phyloP scores from a whole-genome alignment of 371 early-diverging fungal genomes.

The Mucor saturninus region DNA sequence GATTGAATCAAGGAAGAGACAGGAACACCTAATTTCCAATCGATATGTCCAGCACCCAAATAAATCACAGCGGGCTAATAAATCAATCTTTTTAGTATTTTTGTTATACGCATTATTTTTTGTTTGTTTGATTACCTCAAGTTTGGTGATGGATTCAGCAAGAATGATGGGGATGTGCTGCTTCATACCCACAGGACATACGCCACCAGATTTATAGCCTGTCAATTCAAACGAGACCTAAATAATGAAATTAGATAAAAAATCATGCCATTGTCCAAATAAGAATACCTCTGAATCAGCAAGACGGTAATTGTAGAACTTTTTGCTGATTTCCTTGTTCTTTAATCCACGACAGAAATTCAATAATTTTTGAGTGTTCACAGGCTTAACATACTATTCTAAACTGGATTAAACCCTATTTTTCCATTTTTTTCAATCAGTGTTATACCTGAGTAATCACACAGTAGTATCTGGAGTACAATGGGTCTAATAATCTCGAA shows the following conservation, averaged over 20 bases:
- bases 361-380: constrained; percentile 69
- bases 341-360: constrained; percentile 66
- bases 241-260: background rate
- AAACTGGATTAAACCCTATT: no score
- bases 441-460: constrained; percentile 61
- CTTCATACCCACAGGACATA: constrained; percentile 65
- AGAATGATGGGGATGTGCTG: constrained; percentile 68
- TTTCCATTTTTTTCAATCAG: no score
- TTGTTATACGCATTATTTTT: no score
- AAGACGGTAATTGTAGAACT: constrained; percentile 65
- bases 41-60: constrained; percentile 89
- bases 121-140: constrained; percentile 41
- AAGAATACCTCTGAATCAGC: constrained; percentile 44
- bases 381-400: constrained; percentile 68
- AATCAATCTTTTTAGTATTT: background rate
- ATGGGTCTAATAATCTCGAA: constrained; percentile 15
- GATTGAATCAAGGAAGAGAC: constrained; percentile 64
- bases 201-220: constrained; percentile 74
- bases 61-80: constrained; percentile 74
- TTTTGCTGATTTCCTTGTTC: constrained; percentile 55
- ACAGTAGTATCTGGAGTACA: constrained; percentile 52
- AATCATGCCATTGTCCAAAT: background rate
- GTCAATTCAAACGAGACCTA: constrained; percentile 62
- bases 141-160: constrained; percentile 58
- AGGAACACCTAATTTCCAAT: constrained; percentile 86